A percentile compares a stretch with the other conserved stretches of the same genome.
phyloP scores from a whole-genome alignment of 2,329 filamentous ascomycete species.

The Cytospora leucostoma region DNA sequence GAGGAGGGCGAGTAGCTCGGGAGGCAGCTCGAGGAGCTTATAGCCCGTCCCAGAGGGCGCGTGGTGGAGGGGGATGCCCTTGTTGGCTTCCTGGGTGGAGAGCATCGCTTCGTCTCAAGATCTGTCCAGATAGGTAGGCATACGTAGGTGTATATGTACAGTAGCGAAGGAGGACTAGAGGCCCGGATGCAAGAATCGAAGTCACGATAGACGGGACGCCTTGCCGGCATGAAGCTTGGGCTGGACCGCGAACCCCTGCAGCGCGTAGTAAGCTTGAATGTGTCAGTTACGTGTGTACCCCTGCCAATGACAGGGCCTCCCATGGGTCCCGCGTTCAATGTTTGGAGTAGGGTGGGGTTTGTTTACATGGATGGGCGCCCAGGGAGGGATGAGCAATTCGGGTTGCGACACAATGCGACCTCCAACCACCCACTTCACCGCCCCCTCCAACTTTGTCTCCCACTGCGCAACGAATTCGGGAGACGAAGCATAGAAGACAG shows the following conservation, averaged over 20 bases:
- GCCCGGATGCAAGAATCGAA: background rate
- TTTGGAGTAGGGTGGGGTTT: conserved; percentile 7
- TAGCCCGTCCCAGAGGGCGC: conserved; percentile 53
- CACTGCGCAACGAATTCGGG: background rate
- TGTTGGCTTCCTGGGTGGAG: conserved; percentile 47
- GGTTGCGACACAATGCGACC: conserved; percentile 4
- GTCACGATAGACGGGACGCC: background rate
- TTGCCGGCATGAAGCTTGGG: background rate
- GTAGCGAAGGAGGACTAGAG: background rate
- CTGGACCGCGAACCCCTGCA: background rate
- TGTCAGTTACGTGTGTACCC: background rate
- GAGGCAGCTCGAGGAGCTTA: conserved; percentile 63
- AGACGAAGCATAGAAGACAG: background rate
- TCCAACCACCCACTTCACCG: conserved; percentile 13
- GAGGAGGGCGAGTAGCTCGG: conserved; percentile 57
- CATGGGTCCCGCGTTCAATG: background rate
- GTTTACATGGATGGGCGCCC: conserved; percentile 17
- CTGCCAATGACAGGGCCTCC: background rate
- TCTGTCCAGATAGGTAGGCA: background rate
- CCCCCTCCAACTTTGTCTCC: conserved; percentile 11
- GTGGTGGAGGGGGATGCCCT: conserved; percentile 54
- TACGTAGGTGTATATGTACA: background rate
- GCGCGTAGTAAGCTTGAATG: background rate
- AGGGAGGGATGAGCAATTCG: background rate
- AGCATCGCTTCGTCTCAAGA: conserved; percentile 31